Evolutionary conservation across 2,329 filamentous ascomycete genomes (phyloP), one percentile per base, ranked within the genome.

Genomic region (Pyricularia sp.): DNA sequence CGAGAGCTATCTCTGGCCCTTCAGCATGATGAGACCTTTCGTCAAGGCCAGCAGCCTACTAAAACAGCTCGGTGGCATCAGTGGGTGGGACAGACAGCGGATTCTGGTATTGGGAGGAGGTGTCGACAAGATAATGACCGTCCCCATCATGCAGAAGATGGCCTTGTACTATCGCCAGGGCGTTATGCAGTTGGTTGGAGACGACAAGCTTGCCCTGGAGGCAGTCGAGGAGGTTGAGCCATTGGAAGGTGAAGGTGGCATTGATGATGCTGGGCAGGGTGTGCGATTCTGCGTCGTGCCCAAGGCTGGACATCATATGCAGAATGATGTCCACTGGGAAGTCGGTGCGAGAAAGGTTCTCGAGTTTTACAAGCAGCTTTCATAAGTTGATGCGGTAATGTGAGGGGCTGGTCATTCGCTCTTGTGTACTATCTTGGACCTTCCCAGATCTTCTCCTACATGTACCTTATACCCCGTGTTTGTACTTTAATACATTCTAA

Each of bases 1-100:
- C 67, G 82, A 85, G 69, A 80, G 77, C 67, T 81, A 81, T 69
- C 68, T 77, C 35, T 85, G 81, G 82, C 78, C 81, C 0, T 65
- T 81, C 44, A 78, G 79, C 63, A 80, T 82, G 73, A 74, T 81
- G 66, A 69, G 67, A 35, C 66, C 71, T 44, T 76, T 73, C 19
- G 71, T 84, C 1, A 33, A 64, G 24, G n/a, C 22, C 6, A 26
- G 8, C 4, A 30, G 63, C 19, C 66, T 83, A 2, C 67, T 66
- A 8, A 76, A 74, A 3, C 74, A 78, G n/a, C 22, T 64, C 2
- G 33, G 55, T 30, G 55, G 22, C 31, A n/a, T 28, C 30, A 28
- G 28, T 22, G 30, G 7, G n/a, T 62, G 61, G 61, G 33, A 30
- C 33, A 49, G 60, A 62, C 68, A 71, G 57, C 73, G 73, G 24